Evolutionary conservation across 768 basidiomycete genomes (phyloP).

Genomic region (Rhizopogon salebrosus): DNA sequence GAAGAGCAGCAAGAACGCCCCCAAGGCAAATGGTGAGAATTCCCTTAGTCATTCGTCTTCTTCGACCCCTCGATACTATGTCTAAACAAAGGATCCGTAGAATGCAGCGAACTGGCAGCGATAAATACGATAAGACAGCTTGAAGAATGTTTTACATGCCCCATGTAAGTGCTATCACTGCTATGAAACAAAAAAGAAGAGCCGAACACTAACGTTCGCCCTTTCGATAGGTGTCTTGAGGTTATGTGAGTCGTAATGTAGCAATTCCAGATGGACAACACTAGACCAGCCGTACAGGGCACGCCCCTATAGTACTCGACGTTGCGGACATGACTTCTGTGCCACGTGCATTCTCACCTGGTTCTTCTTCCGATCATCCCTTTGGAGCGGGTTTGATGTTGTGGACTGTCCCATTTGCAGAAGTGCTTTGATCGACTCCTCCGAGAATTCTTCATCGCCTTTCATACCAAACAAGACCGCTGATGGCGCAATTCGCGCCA

Average conservation of each 20-base stretch:
- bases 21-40: too few relatives aligned
- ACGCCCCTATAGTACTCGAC: slow-evolving; percentile 48
- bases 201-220: slow-evolving; percentile 8
- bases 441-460: slow-evolving; percentile 57
- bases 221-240: slow-evolving; percentile 51
- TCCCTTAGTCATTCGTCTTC: too few relatives aligned
- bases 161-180: slow-evolving; percentile 40
- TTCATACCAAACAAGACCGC: slow-evolving; percentile 60
- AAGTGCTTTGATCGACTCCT: slow-evolving; percentile 43
- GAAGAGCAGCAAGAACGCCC: too few relatives aligned
- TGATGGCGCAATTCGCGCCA: slow-evolving; percentile 44
- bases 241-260: slow-evolving; percentile 34
- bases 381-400: slow-evolving; percentile 16
- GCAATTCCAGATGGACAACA: too few relatives aligned
- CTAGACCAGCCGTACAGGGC: slow-evolving; percentile 27
- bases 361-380: slow-evolving; percentile 49
- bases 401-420: slow-evolving; percentile 69
- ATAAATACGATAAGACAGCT: slow-evolving; percentile 40
- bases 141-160: slow-evolving; percentile 61
- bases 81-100: too few relatives aligned
- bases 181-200: neutral
- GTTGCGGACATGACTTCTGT: slow-evolving; percentile 67
- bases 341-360: slow-evolving; percentile 61
- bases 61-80: too few relatives aligned
- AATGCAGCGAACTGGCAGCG: too few relatives aligned